These are phyloP conservation scores for Ceraceosorus bombacis DNA, from an alignment of 1,284 basidiomycete genomes.

Conservation along the genomic window DNA sequence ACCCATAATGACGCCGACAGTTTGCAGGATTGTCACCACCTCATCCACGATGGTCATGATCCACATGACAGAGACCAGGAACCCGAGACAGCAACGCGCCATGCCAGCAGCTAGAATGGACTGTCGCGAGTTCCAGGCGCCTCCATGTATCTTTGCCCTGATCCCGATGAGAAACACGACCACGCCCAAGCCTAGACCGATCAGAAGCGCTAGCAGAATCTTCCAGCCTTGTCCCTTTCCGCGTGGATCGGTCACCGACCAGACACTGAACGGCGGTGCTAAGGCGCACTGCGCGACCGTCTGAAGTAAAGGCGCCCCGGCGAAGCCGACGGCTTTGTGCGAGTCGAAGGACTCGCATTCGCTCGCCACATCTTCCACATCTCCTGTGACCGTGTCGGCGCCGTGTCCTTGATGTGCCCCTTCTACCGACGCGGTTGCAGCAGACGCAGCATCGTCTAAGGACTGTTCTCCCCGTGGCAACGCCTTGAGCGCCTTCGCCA, in stretches of 20 bases:
- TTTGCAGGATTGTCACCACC: slow-evolving; percentile 54
- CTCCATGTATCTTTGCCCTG: slow-evolving; percentile 2
- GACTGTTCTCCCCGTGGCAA: slow-evolving; percentile 1
- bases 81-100: slow-evolving; percentile 34
- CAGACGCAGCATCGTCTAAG: too few species aligned
- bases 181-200: slow-evolving; percentile 7
- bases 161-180: slow-evolving; percentile 11
- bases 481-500: slow-evolving; percentile 26
- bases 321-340: neutral
- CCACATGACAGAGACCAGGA: slow-evolving; percentile 40
- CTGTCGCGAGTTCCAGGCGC: neutral
- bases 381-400: neutral
- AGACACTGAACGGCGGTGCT: slow-evolving; percentile 33
- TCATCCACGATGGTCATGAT: slow-evolving; percentile 46
- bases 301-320: slow-evolving; percentile 15
- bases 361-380: neutral
- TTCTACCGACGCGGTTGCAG: neutral
- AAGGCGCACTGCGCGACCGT: slow-evolving; percentile 29
- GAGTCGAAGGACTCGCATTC: neutral
- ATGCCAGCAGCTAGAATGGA: slow-evolving; percentile 11
- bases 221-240: slow-evolving; percentile 16
- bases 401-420: too few species aligned
- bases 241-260: slow-evolving; percentile 21
- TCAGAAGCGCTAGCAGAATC: slow-evolving; percentile 13
- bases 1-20: slow-evolving; percentile 84